Evolutionary conservation across 768 basidiomycete genomes (phyloP), one percentile per base, ranked within the genome.

Genomic region (Tulasnella sp.): DNA sequence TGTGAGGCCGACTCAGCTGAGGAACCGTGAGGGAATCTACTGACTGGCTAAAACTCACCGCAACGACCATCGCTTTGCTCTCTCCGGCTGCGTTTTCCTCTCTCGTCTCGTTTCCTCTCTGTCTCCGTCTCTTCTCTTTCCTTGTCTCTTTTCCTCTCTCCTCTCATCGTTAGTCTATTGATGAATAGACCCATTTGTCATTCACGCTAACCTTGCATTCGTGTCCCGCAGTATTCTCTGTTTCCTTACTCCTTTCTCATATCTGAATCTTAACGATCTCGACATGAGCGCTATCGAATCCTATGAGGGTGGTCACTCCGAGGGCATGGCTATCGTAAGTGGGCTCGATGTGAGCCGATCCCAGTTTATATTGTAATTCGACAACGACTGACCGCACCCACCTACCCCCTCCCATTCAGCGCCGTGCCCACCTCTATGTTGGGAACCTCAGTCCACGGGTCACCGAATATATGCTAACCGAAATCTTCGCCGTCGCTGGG

Each of bases 401-500:
- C 24, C 46, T 40, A n/a, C 75, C 14, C 24, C 27, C 58, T 34
- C 58, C 34, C 14, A n/a, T 38, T 21, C 78, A 94, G 93, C 90
- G 94, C 86, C 91, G 96, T 83, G 97, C 98, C 82, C 98, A 99
- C 88, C 92, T 99, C 83, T 99, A 99, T 86, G 95, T 99, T 86
- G 98, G 98, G 81, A 99, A 99, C 87, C 89, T 99, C 85, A 96
- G 94, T 84, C 96, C 97, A 82, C 91, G 98, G 71, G 98, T 99
- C 76, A 99, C 97, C 77, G 98, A 99, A 88, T 97, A 96, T 88
- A 99, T 99, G 94, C 92, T 99, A 84, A 96, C 95, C 68, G 97
- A 99, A 86, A 97, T 96, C 81, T 97, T 96, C 85, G 95, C 95
- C 85, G 95, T 96, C 84, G 95, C 95, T 85, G 98, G 97, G 71